Percentiles rank a stretch among this genome's conserved stretches.
Evolutionary conservation across 2,329 filamentous ascomycete genomes (phyloP).

Genomic region (Polychaeton citri): DNA sequence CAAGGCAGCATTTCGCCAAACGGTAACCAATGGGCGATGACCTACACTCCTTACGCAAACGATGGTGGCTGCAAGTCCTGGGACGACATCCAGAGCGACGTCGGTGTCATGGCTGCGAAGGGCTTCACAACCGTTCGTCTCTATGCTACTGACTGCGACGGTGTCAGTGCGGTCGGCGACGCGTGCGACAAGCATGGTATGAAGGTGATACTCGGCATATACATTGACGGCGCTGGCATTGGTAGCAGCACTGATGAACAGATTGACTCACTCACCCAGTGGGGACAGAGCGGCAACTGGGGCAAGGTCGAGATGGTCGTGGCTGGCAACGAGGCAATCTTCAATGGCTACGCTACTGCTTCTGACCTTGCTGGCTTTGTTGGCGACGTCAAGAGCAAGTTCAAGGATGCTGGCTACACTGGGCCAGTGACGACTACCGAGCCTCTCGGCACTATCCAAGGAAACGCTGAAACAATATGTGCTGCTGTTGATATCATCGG

Average conservation of each 20-base stretch:
- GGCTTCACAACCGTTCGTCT: conserved; percentile 58
- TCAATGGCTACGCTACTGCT: conserved; percentile 55
- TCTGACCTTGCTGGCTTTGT: conserved; percentile 58
- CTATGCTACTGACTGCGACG: conserved; percentile 86
- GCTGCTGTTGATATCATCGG: conserved; percentile 61
- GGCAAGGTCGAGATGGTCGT: conserved; percentile 65
- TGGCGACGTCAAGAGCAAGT: conserved; percentile 47
- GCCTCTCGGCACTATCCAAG: conserved; percentile 64
- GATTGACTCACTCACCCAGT: conserved; percentile 57
- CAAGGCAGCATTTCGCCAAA: conserved; percentile 17
- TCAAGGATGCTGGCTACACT: conserved; percentile 45
- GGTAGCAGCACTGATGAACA: conserved; percentile 50
- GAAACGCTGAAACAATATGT: conserved; percentile 52
- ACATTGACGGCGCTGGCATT: conserved; percentile 53
- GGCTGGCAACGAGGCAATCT: conserved; percentile 82
- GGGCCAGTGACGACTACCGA: conserved; percentile 75
- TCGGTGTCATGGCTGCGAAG: conserved; percentile 28
- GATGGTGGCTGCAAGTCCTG: conserved; percentile 30
- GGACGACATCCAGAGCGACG: conserved; percentile 25
- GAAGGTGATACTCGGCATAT: conserved; percentile 77
- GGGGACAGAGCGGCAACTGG: conserved; percentile 59
- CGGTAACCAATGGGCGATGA: conserved; percentile 34
- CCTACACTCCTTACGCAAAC: conserved; percentile 34
- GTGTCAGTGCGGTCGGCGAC: conserved; percentile 59
- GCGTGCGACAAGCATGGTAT: conserved; percentile 55